Conservation (phyloP, 345 rosid species). For the Balakata baccata region DNA sequence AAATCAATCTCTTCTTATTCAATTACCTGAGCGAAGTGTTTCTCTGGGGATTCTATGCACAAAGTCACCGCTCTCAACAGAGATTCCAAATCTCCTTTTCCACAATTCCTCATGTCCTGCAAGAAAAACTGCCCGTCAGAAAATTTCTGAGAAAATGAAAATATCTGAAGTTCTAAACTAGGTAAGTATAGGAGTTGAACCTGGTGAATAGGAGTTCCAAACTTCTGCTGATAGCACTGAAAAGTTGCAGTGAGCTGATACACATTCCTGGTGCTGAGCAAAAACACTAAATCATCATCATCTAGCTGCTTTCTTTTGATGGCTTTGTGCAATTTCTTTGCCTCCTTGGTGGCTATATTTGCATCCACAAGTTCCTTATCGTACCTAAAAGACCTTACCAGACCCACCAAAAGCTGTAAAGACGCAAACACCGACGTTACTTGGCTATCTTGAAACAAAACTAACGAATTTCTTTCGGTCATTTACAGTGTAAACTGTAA, state of each 20-base stretch:
- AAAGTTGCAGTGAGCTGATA: conserved; percentile 77
- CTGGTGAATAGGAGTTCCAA: conserved; percentile 56
- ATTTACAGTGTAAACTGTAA: too few relatives aligned
- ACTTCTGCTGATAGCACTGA: conserved; percentile 44
- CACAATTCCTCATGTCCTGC: conserved; percentile 61
- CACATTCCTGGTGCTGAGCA: conserved; percentile 66
- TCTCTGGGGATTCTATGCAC: conserved; percentile 70
- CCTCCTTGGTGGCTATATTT: conserved; percentile 59
- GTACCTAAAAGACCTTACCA: conserved; percentile 71
- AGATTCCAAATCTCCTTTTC: conserved; percentile 54
- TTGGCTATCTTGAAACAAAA: too few relatives aligned
- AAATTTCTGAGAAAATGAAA: not conserved
- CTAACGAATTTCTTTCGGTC: too few relatives aligned
- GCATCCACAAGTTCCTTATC: conserved; percentile 54
- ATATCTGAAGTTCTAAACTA: too few relatives aligned
- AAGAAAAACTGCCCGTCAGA: not conserved
- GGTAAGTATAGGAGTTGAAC: conserved; percentile 30
- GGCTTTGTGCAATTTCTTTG: conserved; percentile 55
- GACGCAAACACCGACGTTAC: conserved; percentile 3
- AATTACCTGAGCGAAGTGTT: conserved; percentile 77
- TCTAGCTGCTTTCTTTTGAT: conserved; percentile 53
- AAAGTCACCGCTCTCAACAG: conserved; percentile 43
- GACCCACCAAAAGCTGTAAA: conserved; percentile 55
- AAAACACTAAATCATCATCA: conserved; percentile 51
- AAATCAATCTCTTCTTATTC: not conserved